Percentiles rank a stretch among this genome's conserved stretches.
Evolutionary conservation across 495 filamentous ascomycete species (phyloP).

Genomic region (Penicillium atrosanguineum): DNA sequence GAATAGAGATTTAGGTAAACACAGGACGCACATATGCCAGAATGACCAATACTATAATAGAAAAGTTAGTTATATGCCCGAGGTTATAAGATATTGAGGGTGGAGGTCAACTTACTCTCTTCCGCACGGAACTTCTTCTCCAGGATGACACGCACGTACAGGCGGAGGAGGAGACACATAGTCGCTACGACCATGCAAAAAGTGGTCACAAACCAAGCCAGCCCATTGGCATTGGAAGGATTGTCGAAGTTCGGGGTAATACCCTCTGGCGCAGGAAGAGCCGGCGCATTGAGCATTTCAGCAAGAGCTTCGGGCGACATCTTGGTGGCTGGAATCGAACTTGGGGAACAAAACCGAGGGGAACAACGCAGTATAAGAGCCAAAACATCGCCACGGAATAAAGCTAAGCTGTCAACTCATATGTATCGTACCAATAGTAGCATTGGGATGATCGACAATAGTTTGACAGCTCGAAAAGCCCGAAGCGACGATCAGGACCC

Average conservation of each 20-base stretch:
- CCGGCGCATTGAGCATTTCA: slow-evolving; percentile 12
- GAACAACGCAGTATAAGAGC: not conserved
- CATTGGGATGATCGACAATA: not conserved
- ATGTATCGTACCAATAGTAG: not conserved
- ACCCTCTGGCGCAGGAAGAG: slow-evolving; percentile 16
- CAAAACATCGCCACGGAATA: not conserved
- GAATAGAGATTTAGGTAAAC: not conserved
- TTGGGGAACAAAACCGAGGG: not conserved
- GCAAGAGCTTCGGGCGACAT: slow-evolving; percentile 13
- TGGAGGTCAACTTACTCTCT: slow-evolving; percentile 16
- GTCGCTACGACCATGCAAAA: slow-evolving; percentile 18
- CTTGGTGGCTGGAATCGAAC: not conserved
- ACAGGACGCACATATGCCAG: not conserved
- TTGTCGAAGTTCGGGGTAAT: slow-evolving; percentile 27
- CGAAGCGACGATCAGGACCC: not conserved
- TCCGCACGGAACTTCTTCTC: slow-evolving; percentile 14
- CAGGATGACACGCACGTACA: slow-evolving; percentile 15
- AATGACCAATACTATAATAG: not conserved
- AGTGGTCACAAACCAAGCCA: slow-evolving; percentile 23
- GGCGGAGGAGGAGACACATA: slow-evolving; percentile 14
- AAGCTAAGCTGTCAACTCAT: not conserved
- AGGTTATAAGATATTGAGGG: not conserved
- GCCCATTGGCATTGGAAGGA: slow-evolving; percentile 27
- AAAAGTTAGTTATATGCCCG: not conserved
- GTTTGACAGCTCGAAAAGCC: not conserved